phyloP scores from a whole-genome alignment of 345 rosid genomes.

The Pugionium cornutum region DNA sequence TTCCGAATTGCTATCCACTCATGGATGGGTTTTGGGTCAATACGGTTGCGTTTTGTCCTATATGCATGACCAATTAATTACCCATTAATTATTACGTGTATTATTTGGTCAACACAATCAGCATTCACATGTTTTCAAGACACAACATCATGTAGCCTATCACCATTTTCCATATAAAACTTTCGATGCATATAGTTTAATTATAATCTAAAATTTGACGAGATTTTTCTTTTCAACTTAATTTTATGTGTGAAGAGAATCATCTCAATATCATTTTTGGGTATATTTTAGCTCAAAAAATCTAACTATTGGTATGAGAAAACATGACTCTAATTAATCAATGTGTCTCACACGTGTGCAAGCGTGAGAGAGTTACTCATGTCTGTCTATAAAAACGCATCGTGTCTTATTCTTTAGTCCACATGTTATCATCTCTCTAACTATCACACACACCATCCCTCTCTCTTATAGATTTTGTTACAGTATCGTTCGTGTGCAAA shows the following conservation, averaged over 20 bases:
- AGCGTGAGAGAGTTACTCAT: slow-evolving; percentile 36
- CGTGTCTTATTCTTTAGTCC: slow-evolving; percentile 10
- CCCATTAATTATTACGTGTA: slow-evolving; percentile 30
- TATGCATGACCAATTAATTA: slow-evolving; percentile 37
- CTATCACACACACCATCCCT: not conserved
- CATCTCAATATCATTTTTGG: not conserved
- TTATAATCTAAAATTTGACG: not conserved
- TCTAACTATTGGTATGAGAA: no score
- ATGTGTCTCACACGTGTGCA: slow-evolving; percentile 31
- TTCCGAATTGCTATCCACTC: slow-evolving; percentile 33
- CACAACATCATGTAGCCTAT: slow-evolving; percentile 38
- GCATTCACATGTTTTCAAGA: slow-evolving; percentile 33
- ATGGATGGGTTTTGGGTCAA: slow-evolving; percentile 39
- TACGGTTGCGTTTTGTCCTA: slow-evolving; percentile 39
- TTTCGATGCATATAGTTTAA: slow-evolving; percentile 4
- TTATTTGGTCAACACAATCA: slow-evolving; percentile 35
- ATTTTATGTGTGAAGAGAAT: not conserved
- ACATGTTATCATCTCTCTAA: slow-evolving; percentile 11
- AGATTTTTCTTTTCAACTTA: not conserved
- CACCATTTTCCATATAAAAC: slow-evolving; percentile 23
- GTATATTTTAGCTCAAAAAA: no score
- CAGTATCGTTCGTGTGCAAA: slow-evolving; percentile 24
- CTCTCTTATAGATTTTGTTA: not conserved
- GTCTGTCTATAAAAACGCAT: slow-evolving; percentile 25
- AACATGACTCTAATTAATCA: not conserved